Percentiles rank a stretch among this genome's conserved stretches.
phyloP scores from a whole-genome alignment of 164 flowering plant species.

The Tetrastigma voinierianum region DNA sequence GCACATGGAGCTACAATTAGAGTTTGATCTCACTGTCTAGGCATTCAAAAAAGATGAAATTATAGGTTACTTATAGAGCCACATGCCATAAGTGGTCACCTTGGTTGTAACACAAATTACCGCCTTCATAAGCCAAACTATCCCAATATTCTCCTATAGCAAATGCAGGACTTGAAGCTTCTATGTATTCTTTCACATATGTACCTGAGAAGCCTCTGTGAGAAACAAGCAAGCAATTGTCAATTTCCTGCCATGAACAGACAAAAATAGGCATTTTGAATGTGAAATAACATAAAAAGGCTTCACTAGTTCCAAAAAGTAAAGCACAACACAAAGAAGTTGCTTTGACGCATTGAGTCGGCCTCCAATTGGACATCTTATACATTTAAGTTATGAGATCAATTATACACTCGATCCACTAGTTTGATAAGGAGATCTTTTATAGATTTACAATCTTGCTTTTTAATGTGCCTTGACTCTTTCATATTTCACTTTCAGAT shows the following conservation, averaged over 20 bases:
- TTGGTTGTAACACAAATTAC: conserved; percentile 61
- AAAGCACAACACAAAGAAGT: too few relatives aligned
- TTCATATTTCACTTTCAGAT: background rate
- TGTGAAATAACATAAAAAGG: background rate
- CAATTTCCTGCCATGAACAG: background rate
- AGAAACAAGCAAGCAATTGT: conserved; percentile 4
- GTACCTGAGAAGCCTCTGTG: conserved; percentile 63
- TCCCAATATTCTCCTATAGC: conserved; percentile 77
- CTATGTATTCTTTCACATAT: conserved; percentile 58
- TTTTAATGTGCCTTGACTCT: background rate
- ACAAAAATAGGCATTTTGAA: background rate
- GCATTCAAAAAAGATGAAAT: background rate
- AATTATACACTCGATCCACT: background rate
- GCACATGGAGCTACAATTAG: background rate
- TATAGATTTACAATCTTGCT: background rate
- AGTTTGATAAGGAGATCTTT: background rate
- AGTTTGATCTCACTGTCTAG: background rate
- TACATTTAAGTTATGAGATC: too few relatives aligned
- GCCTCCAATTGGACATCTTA: too few relatives aligned
- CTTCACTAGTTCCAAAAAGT: too few relatives aligned
- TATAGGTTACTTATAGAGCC: too few relatives aligned
- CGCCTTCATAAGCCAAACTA: conserved; percentile 56
- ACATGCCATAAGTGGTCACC: conserved; percentile 24
- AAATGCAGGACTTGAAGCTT: conserved; percentile 57
- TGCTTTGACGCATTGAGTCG: too few relatives aligned